Conservation (phyloP, 208 protist species). For the Acanthamoeba sp. region DNA sequence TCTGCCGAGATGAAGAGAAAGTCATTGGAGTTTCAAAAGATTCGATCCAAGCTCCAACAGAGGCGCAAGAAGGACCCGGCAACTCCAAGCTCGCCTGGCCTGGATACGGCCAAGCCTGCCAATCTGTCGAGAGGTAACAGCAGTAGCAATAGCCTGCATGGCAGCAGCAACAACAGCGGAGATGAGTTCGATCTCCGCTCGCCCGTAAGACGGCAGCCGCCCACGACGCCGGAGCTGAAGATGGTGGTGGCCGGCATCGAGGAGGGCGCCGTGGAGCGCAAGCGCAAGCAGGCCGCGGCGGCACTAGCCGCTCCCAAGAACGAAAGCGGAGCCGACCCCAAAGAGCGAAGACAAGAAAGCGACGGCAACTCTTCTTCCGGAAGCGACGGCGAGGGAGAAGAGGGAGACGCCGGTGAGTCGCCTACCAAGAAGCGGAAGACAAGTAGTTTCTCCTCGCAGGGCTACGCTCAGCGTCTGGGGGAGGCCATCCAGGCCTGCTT, state of each 20-base stretch:
- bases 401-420: not conserved
- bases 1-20: constrained; percentile 68
- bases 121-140: not conserved
- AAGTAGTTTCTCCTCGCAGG: not conserved
- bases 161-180: constrained; percentile 48
- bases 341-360: not conserved
- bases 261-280: not conserved
- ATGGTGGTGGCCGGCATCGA: constrained; percentile 32
- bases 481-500: not conserved
- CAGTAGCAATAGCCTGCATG: constrained; percentile 19
- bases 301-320: not conserved
- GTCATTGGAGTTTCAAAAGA: constrained; percentile 62
- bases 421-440: constrained; percentile 21
- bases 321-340: not conserved
- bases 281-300: not conserved
- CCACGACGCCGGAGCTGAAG: constrained; percentile 37
- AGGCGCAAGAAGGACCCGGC: not conserved
- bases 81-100: not conserved
- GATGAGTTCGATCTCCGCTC: not conserved
- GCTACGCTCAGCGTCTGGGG: not conserved
- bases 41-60: constrained; percentile 17
- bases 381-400: not conserved
- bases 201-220: not conserved
- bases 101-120: not conserved
- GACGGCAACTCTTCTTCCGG: constrained; percentile 2